phyloP scores from a whole-genome alignment of 2,329 filamentous ascomycete species.

The Penicillium glabrum region DNA sequence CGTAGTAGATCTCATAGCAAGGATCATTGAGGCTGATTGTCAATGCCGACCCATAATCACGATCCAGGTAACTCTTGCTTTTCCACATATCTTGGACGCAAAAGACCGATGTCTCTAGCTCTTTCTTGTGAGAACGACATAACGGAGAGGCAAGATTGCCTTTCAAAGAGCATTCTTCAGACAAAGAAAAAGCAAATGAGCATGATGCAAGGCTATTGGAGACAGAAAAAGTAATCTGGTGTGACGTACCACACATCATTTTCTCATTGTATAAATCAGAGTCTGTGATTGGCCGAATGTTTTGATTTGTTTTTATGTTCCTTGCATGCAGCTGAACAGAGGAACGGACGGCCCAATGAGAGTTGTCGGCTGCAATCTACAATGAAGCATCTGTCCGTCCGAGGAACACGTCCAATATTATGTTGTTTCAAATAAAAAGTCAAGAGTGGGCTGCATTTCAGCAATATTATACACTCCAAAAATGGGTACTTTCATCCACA shows the following conservation, averaged over 20 bases:
- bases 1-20: background rate
- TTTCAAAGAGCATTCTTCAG: background rate
- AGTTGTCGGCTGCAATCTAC: no score
- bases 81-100: slow-evolving; percentile 4
- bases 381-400: no score
- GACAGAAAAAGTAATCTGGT: background rate
- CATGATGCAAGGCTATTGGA: background rate
- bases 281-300: background rate
- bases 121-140: background rate
- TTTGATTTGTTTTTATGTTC: background rate
- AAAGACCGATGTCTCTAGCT: background rate
- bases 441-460: no score
- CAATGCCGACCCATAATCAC: slow-evolving; percentile 3
- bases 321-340: background rate
- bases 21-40: background rate
- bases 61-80: slow-evolving; percentile 5
- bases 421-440: no score
- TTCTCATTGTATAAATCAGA: background rate
- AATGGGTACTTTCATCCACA: no score
- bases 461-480: no score
- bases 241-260: background rate
- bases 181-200: background rate
- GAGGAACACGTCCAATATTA: no score
- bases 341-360: no score
- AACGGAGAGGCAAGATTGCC: background rate